phyloP scores from a whole-genome alignment of 805 yeast species.

The Yamadazyma paraphyllophila region DNA sequence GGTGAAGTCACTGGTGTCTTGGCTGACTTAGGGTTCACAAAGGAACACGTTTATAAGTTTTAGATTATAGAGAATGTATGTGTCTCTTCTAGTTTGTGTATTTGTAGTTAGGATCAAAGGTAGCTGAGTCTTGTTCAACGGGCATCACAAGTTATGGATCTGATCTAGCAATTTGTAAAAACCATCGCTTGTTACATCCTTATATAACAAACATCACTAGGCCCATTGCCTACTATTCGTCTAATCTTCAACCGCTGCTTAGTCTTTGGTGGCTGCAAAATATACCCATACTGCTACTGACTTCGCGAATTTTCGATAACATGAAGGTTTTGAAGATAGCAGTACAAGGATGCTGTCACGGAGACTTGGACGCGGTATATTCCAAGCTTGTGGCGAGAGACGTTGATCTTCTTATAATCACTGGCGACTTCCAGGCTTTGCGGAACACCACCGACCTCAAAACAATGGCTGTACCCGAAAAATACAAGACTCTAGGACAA shows the following conservation, averaged over 20 bases:
- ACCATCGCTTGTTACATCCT: no score
- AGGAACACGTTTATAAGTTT: constrained; percentile 87
- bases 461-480: constrained; percentile 75
- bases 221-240: no score
- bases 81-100: neutral
- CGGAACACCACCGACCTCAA: constrained; percentile 61
- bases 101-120: neutral
- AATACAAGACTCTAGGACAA: constrained; percentile 75
- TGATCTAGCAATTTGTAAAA: no score
- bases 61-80: constrained; percentile 27
- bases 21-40: constrained; percentile 82
- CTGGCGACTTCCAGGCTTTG: constrained; percentile 91
- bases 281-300: neutral
- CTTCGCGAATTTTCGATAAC: neutral
- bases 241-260: no score
- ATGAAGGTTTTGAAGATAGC: constrained; percentile 45
- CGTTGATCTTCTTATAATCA: constrained; percentile 55
- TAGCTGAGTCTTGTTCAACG: neutral
- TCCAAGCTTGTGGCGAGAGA: constrained; percentile 12
- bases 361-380: constrained; percentile 65
- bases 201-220: no score
- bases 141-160: no score
- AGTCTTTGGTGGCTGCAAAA: no score
- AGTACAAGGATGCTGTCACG: constrained; percentile 90
- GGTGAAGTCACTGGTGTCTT: constrained; percentile 91